phyloP scores from a whole-genome alignment of 2,329 filamentous ascomycete genomes.

The Exophiala sp. region DNA sequence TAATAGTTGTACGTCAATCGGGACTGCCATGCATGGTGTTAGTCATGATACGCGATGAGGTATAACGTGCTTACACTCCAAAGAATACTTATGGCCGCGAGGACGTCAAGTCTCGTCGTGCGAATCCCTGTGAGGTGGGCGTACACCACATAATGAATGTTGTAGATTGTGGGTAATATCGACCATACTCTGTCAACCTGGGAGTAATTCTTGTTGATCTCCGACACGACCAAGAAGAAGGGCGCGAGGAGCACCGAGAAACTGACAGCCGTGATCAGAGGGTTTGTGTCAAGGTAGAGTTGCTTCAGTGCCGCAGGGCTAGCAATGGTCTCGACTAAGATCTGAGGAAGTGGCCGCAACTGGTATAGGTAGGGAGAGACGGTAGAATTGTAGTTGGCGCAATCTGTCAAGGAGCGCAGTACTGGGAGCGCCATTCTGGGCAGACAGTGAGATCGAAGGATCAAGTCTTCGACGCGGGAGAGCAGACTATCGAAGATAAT shows the following conservation, averaged over 20 bases:
- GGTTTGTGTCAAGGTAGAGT: constrained; percentile 80
- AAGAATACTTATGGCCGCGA: constrained; percentile 62
- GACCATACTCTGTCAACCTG: constrained; percentile 94
- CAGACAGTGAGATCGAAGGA: background rate
- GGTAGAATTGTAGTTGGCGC: constrained; percentile 66
- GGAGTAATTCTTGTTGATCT: constrained; percentile 91
- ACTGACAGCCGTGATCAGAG: constrained; percentile 67
- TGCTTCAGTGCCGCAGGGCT: constrained; percentile 58
- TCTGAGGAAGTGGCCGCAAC: constrained; percentile 62
- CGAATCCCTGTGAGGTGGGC: constrained; percentile 67
- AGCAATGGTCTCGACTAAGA: constrained; percentile 54
- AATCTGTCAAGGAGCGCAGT: constrained; percentile 66
- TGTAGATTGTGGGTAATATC: constrained; percentile 78
- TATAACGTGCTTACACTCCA: constrained; percentile 64
- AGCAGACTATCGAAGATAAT: too few relatives aligned
- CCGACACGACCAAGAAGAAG: constrained; percentile 68
- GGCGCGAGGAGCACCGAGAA: constrained; percentile 65
- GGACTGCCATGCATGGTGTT: constrained; percentile 42
- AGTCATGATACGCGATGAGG: background rate
- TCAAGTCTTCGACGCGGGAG: background rate
- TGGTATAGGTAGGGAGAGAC: constrained; percentile 69
- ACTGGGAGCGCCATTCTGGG: constrained; percentile 61
- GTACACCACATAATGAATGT: constrained; percentile 78
- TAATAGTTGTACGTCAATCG: constrained; percentile 95
- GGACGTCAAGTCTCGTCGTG: constrained; percentile 64